phyloP scores from a whole-genome alignment of 257 asterid species.

The Lavandula angustifolia region DNA sequence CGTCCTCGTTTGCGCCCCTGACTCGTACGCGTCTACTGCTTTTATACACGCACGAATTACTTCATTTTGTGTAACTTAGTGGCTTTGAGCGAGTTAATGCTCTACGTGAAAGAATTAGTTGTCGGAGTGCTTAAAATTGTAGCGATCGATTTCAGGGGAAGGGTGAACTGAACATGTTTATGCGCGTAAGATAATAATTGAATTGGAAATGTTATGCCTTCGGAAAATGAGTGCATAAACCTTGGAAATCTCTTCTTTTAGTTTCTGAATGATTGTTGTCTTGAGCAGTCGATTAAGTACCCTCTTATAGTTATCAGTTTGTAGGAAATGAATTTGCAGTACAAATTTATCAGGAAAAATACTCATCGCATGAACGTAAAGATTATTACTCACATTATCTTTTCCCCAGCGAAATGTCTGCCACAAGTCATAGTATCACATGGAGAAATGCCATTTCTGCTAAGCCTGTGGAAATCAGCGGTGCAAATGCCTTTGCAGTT shows the following conservation, averaged over 20 bases:
- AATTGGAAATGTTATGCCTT: neutral
- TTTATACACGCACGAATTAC: neutral
- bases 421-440: conserved; percentile 82
- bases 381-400: conserved; percentile 10
- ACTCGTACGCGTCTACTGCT: conserved; percentile 47
- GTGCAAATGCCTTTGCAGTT: conserved; percentile 76
- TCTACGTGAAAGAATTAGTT: neutral
- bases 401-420: conserved; percentile 79
- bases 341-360: neutral
- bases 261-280: neutral
- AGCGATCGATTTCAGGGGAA: neutral
- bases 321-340: conserved; percentile 8
- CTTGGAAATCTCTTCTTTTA: neutral
- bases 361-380: conserved; percentile 7
- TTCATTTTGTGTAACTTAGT: neutral
- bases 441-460: conserved; percentile 68
- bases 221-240: neutral
- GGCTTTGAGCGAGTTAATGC: neutral
- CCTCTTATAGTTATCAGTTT: neutral
- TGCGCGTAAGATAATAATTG: neutral
- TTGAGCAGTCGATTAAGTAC: neutral
- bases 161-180: neutral
- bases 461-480: conserved; percentile 65
- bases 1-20: conserved; percentile 90
- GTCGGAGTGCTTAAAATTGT: neutral